Evolutionary conservation across 176 grass and related monocot genomes (phyloP), one percentile per base, ranked within the genome.

Genomic region (Carex scoparia): DNA sequence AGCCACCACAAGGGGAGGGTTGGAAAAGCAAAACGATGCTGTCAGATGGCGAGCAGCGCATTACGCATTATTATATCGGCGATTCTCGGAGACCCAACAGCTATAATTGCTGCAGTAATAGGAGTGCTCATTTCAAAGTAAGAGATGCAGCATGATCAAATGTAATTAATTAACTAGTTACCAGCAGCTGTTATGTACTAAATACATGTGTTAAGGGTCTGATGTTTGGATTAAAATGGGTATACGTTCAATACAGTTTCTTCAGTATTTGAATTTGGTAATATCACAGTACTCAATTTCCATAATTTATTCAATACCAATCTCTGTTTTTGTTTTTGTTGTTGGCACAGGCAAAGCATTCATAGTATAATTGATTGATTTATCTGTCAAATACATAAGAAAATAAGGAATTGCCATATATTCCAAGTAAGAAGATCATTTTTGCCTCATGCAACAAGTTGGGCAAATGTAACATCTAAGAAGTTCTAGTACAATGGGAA

Each of bases 51-150:
- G 27, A 35, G 10, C 38, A 31, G 53, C 10, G 86, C 69, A 23
- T 40, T 88, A 14, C 79, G 80, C 0, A 61, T 88, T 38, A 88
- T 88, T 37, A 88, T 88, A 61, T 88, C 86, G 0, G 81, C 86
- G 0, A 77, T 88, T 3, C 69, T 88, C 2, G 86, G 86, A 31
- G 86, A 88, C 63, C 79, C 86, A 54, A 88, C 86, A 15, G 69
- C 81, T 56, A 84, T 84, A 58, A 88, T 88, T 69, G 86, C 86
- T 16, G 67, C 69, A 33, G 86, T 88, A 40, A 75, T 84, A 57
- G 86, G 86, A 42, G 59, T 37, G 4, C 35, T 88, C 14, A 61
- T 88, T 55, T 75, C 59, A 33, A 84, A 84, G 81, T 84, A 88
- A 65, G 53, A 14, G 32, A 57, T 32, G 74, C 12, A 31, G 23